phyloP scores from a whole-genome alignment of 1,284 basidiomycete genomes.

The Leccinum subspadiceum region DNA sequence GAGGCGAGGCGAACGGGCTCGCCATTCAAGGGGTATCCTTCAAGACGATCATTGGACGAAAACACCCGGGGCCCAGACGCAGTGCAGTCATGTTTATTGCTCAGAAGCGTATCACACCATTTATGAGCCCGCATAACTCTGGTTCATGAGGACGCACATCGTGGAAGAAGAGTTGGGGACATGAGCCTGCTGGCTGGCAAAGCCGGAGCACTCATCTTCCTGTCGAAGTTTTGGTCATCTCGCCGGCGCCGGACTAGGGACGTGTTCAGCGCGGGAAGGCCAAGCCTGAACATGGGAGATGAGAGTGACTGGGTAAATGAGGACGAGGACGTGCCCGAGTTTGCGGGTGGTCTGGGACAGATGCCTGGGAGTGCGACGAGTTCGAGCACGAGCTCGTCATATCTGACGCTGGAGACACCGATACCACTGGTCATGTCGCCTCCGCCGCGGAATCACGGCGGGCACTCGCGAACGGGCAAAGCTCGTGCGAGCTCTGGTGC shows the following conservation, averaged over 20 bases:
- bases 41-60: conserved; percentile 49
- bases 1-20: conserved; percentile 55
- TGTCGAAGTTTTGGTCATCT: conserved; percentile 69
- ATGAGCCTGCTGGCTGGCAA: conserved; percentile 82
- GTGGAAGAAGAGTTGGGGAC: conserved; percentile 85
- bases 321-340: conserved; percentile 73
- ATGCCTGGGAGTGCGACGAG: conserved; percentile 43
- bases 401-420: conserved; percentile 30
- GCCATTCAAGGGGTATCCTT: conserved; percentile 44
- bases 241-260: conserved; percentile 62
- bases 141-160: conserved; percentile 63
- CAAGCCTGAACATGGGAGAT: conserved; percentile 60
- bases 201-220: conserved; percentile 65
- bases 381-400: conserved; percentile 24
- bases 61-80: conserved; percentile 38
- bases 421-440: conserved; percentile 40
- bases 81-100: conserved; percentile 62
- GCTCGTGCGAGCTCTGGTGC: conserved; percentile 20
- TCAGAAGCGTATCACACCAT: conserved; percentile 69
- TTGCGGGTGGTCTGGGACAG: conserved; percentile 77
- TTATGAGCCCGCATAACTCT: conserved; percentile 47
- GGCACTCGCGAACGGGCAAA: conserved; percentile 28
- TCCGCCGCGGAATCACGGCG: conserved; percentile 38
- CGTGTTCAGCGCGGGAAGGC: conserved; percentile 65
- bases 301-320: conserved; percentile 85